Conservation (phyloP, 2,329 filamentous ascomycete species). For the Aspergillus quadrilineatus region DNA sequence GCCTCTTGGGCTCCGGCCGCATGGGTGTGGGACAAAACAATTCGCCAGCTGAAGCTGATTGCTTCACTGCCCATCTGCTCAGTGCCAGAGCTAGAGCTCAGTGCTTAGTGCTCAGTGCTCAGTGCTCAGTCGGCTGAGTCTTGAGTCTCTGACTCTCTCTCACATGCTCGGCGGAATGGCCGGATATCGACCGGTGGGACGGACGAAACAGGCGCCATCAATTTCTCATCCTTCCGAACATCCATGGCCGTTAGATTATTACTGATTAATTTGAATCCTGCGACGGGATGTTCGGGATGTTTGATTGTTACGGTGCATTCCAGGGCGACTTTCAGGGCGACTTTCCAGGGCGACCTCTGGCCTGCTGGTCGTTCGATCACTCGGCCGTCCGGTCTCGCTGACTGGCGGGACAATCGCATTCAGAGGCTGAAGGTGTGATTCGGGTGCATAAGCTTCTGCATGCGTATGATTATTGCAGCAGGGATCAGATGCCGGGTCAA, state of each 20-base stretch:
- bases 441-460: constrained; percentile 17
- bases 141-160: neutral
- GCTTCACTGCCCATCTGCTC: too few species aligned
- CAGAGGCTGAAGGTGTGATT: constrained; percentile 12
- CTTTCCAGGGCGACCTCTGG: neutral
- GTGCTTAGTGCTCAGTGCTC: too few species aligned
- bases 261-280: neutral
- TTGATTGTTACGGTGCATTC: neutral
- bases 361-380: neutral
- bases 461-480: constrained; percentile 16
- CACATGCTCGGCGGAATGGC: neutral
- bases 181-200: neutral
- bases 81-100: too few species aligned
- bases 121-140: too few species aligned
- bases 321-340: neutral
- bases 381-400: constrained; percentile 1
- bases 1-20: neutral
- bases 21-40: constrained; percentile 8
- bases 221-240: constrained; percentile 8
- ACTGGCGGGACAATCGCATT: neutral
- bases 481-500: neutral
- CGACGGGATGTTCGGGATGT: neutral
- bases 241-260: constrained; percentile 2
- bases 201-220: constrained; percentile 11
- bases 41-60: neutral